phyloP scores from a whole-genome alignment of 305 asterid species.

The Lippia alba region DNA sequence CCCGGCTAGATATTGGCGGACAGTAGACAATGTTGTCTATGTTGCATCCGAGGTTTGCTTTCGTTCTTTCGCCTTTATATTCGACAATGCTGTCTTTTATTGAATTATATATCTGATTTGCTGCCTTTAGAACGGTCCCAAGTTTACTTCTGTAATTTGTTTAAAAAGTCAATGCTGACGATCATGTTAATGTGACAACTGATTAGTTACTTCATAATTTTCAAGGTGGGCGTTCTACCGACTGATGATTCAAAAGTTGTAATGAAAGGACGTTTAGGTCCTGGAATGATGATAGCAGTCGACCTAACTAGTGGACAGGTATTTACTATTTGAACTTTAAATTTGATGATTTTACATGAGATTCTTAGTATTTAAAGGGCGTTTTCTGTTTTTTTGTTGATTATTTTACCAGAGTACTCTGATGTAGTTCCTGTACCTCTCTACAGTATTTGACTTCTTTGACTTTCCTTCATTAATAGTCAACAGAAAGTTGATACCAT shows the following conservation, averaged over 20 bases:
- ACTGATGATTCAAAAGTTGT: constrained; percentile 88
- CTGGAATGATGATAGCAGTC: constrained; percentile 99
- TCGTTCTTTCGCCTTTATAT: constrained; percentile 23
- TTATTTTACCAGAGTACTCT: too few relatives aligned
- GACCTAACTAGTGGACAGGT: constrained; percentile 95
- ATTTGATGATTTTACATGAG: constrained; percentile 16
- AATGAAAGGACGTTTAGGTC: constrained; percentile 99
- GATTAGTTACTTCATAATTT: constrained; percentile 37
- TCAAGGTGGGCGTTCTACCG: constrained; percentile 96
- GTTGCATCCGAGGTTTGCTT: constrained; percentile 97
- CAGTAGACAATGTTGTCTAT: constrained; percentile 90
- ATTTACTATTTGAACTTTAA: constrained; percentile 34
- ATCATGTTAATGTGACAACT: constrained; percentile 28
- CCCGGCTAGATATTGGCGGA: constrained; percentile 99
- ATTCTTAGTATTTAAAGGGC: constrained; percentile 1
- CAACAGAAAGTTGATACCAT: too few relatives aligned
- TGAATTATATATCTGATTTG: constrained; percentile 13
- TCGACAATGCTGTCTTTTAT: constrained; percentile 18
- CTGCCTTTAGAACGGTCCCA: constrained; percentile 11
- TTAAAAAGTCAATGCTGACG: neutral
- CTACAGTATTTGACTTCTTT: too few relatives aligned
- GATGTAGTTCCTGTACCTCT: too few relatives aligned
- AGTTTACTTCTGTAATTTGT: constrained; percentile 24
- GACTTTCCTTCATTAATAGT: too few relatives aligned
- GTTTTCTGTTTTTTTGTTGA: neutral